Base-by-base conservation (phyloP, 305 asterid species). In the Fraxinus sp. region DNA sequence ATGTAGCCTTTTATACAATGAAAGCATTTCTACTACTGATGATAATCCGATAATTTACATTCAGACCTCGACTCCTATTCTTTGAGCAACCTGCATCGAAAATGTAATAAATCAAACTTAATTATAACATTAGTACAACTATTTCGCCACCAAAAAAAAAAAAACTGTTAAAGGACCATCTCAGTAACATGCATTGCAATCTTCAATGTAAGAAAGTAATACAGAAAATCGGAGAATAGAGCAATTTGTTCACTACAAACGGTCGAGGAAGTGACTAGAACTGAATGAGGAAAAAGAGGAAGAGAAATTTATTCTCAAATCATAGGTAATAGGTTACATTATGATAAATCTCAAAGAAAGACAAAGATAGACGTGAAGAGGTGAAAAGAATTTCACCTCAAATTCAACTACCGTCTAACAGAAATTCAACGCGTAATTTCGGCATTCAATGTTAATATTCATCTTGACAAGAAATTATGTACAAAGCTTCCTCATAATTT, bases 31-130 rank as follows among this genome's bases (percentile, higher is more conserved):
- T 10, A 43, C 52, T 43, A 43, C 16, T 3, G 52, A 43, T 10
- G 52, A 43, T 43, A 43, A 10, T 10, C 16, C 16, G 16, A 43
- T 10, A 43, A 43, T 43, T 43, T 11, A 2, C 52, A 43, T 43
- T 93, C 90, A 94, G 41, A 94, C 94, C 76, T 87, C 84, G 74
- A 96, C 92, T 66, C 99, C 99, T 35, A 96, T 96, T 84, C 97
- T 91, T 80, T 93, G 91, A 79, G 99, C 98, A 88, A 96, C 97
- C 98, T 96, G 93, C 88, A 83, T 77, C 52, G 30, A 68, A 14
- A 82, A 79, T 35, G 70, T 32, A 59, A 9, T 26, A 0, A 3
- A 7, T 66, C 33, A 24, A 26, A 66, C 10, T 32, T 5, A 6
- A 57, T 2, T 57, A n/a, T 46, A 6, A n/a, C 66, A 18, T 41